These are phyloP conservation scores for Hibiscus trionum DNA, from an alignment of 345 rosid species.

Conservation along the genomic window DNA sequence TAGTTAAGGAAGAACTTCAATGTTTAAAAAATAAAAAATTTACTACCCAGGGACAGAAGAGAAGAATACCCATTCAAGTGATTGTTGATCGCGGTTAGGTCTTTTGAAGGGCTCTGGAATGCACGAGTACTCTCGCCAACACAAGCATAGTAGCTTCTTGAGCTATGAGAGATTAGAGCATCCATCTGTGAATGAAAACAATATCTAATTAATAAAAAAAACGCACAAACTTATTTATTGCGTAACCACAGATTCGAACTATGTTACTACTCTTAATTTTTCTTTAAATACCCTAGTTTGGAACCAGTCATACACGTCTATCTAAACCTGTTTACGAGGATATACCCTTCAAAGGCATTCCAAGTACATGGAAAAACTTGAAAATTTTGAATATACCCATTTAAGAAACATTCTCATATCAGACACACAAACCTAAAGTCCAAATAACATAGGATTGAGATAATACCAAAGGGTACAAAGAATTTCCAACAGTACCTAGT, in stretches of 20 bases:
- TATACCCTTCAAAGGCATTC: background rate
- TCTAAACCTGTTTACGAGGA: no score
- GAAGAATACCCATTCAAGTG: conserved; percentile 64
- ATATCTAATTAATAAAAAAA: no score
- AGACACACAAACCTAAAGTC: background rate
- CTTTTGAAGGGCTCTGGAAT: conserved; percentile 98
- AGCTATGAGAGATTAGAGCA: conserved; percentile 78
- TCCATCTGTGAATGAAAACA: conserved; percentile 55
- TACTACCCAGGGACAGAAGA: background rate
- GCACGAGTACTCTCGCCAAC: conserved; percentile 99
- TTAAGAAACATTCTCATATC: background rate
- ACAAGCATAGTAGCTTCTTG: conserved; percentile 90
- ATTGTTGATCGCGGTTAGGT: conserved; percentile 78
- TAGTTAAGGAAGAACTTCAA: background rate
- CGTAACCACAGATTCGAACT: background rate
- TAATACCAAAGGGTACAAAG: background rate
- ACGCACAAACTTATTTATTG: background rate
- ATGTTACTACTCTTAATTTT: background rate
- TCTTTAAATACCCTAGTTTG: background rate
- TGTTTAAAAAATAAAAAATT: background rate
- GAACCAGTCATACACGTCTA: no score
- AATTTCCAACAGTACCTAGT: background rate
- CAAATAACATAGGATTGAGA: background rate
- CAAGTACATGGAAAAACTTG: background rate
- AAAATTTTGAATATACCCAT: background rate